phyloP scores from a whole-genome alignment of 2,329 filamentous ascomycete species.

The Fusarium dimerum region DNA sequence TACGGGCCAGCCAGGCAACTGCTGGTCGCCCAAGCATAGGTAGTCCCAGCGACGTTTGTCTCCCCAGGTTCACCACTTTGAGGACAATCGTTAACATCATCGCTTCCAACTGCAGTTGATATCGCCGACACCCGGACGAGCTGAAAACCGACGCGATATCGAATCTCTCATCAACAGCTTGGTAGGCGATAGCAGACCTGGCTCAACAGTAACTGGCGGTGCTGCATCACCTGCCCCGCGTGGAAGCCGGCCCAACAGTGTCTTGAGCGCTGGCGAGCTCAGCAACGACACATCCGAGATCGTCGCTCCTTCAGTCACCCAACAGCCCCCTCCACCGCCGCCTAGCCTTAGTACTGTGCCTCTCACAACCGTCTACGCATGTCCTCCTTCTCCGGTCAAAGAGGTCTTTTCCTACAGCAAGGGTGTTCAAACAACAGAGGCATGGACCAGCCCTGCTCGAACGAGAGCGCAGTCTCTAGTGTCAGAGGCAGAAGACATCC shows the following conservation, averaged over 20 bases:
- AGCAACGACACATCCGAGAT: slow-evolving; percentile 73
- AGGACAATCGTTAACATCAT: slow-evolving; percentile 14
- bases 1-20: slow-evolving; percentile 75
- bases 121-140: slow-evolving; percentile 69
- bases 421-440: slow-evolving; percentile 85
- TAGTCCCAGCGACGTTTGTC: slow-evolving; percentile 69
- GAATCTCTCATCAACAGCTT: slow-evolving; percentile 84
- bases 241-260: slow-evolving; percentile 81
- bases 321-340: slow-evolving; percentile 46
- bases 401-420: slow-evolving; percentile 98
- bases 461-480: slow-evolving; percentile 41
- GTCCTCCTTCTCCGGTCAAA: slow-evolving; percentile 70
- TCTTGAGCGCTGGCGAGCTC: slow-evolving; percentile 77
- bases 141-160: slow-evolving; percentile 72
- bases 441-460: slow-evolving; percentile 61
- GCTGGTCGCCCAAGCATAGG: slow-evolving; percentile 69
- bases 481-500: slow-evolving; percentile 63
- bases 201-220: slow-evolving; percentile 64
- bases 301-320: slow-evolving; percentile 47
- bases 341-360: slow-evolving; percentile 76
- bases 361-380: slow-evolving; percentile 78
- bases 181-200: slow-evolving; percentile 74
- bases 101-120: slow-evolving; percentile 44
- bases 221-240: slow-evolving; percentile 66
- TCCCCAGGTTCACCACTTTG: slow-evolving; percentile 17